Base-by-base conservation (phyloP, 371 early-diverging fungal genomes). In the Mortierella sp. region DNA sequence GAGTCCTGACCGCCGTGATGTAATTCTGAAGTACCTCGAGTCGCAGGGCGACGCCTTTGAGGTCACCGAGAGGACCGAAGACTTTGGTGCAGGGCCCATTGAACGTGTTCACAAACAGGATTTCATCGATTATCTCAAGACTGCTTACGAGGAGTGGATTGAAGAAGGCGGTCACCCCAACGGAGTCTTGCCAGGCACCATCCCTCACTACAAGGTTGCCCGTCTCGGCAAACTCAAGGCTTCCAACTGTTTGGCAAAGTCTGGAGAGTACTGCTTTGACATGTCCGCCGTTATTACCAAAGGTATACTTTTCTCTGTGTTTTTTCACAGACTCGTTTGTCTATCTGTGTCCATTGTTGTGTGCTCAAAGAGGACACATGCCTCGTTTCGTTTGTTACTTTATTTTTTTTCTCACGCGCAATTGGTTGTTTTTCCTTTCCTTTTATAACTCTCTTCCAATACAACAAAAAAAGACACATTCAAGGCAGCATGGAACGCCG, bases 401-500 rank as follows among this genome's bases (percentile, higher is more conserved):
- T 18, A 27, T 48, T 41, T 32, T 68, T 35, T 55, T 55, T 43
- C 56, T 18, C 44, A 75, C 63, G 38, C 63, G 5, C 51, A n/a
- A 27, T 35, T 58, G 12, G 21, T n/a, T 41, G 4, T 60, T 56
- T 60, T 18, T 6, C 63, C 35, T 29, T 60, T 73, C 41, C 27
- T 11, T 49, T 35, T 65, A 24, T 7, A 8, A 14, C 4, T 14
- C 12, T 12, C 32, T 49, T 16, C 18, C 49, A 49, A 12, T 27
- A 63, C 29, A 5, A 63, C 70, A 92, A 27, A 63, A 29, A 63
- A 32, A 63, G 94, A 93, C 35, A 94, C 95, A 0, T 94, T 91
- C 90, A 83, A 85, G 58, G 91, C 94, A n/a, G 88, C 91, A 8
- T 94, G 94, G 83, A 89, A 88, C 12, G 93, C 95, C 1, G 94